Evolutionary conservation across 345 rosid genomes (phyloP), one percentile per base, ranked within the genome.

Genomic region (Abelmoschus esculentus): DNA sequence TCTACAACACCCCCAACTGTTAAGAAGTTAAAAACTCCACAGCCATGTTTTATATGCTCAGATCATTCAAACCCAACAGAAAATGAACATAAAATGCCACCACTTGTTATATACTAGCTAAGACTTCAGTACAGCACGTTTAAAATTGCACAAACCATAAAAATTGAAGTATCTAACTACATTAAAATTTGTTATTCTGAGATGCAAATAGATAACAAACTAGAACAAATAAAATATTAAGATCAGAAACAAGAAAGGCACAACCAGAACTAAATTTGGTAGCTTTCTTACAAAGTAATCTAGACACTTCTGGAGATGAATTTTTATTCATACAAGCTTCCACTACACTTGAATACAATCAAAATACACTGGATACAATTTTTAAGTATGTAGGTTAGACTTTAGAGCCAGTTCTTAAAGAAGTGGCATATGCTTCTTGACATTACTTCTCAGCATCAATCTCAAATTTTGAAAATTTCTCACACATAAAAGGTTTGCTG

Each of bases 31-130:
- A 46, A 66, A 47, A 47, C 36, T 31, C 14, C 22, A 47, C 26
- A 15, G 14, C 15, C n/a, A 15, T 49, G 8, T 49, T 44, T 49
- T 47, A 6, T 22, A 14, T 7, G 13, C 22, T 31, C 40, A 26
- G 13, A 26, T 3, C 38, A 28, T 66, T 26, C 55, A 14, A 26
- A 47, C n/a, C n/a, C n/a, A n/a, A n/a, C n/a, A n/a, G n/a, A 14
- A 69, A 32, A 34, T 22, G 64, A 56, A 38, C 64, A 67, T 19
- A 44, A 57, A 44, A 74, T 47, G 32, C 29, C 55, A 74, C 22
- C 42, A 58, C 42, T 52, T 22, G 18, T 13, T 38, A 55, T 19
- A 69, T 28, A 22, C 52, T 34, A 54, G 34, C 64, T 22, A 61
- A 44, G 28, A 22, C 22, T 52, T 26, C 17, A 53, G 28, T 28